Base-by-base conservation (phyloP, 2,329 filamentous ascomycete genomes). In the Moelleriella libera region DNA sequence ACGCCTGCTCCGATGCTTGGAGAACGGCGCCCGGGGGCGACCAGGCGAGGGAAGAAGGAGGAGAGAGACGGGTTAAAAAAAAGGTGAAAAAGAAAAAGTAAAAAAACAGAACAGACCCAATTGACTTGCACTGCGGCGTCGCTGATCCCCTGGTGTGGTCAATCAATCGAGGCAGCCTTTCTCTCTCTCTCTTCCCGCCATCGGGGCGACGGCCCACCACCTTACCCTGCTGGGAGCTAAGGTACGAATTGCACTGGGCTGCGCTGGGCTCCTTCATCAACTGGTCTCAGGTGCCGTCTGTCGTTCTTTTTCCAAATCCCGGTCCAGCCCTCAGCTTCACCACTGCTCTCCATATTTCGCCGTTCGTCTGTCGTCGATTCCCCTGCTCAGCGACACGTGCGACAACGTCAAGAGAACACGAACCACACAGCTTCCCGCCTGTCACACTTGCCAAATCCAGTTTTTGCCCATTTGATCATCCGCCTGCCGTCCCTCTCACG, bases 81-180 rank as follows among this genome's bases (percentile, higher is more conserved):
- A 39, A 39, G 12, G 34, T 7, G 12, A 39, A 39, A 39, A 39
- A 39, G 12, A 39, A 39, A 12, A 39, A 39, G 34, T 1, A 39
- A 39, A 39, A 39, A 12, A 12, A 39, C 4, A 39, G 34, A 39
- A 39, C 8, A 39, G 12, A 39, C 12, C 8, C 9, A 39, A 39
- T 39, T 39, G 34, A 8, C 12, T 39, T 14, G 30, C 29, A 28
- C 32, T 29, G 46, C 34, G 29, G 37, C 29, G 21, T 14, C 43
- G 46, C 41, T 46, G 47, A 43, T 39, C 42, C 30, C 45, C 49
- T 45, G 43, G 28, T 21, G 21, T 21, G 21, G 21, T 21, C 21
- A 21, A 21, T 21, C 21, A 21, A 21, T 21, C 21, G 21, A 21
- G 21, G 21, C 21, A 42, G 11, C 40, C 32, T 28, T 47, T 47